These are phyloP conservation scores for Cystobasidium tubakii DNA, from an alignment of 768 basidiomycete species.

Conservation along the genomic window DNA sequence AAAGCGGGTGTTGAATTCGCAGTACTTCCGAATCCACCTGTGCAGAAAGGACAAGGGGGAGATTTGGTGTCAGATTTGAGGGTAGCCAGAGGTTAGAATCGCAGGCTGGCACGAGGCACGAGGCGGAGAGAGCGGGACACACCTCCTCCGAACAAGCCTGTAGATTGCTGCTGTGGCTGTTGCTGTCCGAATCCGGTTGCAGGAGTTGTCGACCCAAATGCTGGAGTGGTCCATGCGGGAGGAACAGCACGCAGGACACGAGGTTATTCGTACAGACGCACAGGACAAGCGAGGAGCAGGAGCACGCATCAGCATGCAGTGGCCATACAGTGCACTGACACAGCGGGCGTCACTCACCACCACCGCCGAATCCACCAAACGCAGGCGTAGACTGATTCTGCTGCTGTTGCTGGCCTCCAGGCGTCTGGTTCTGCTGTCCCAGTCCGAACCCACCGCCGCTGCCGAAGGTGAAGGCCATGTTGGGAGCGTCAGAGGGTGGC, in stretches of 20 bases:
- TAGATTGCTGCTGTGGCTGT: constrained; percentile 18
- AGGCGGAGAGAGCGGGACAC: no score
- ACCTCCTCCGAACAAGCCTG: background rate
- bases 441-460: background rate
- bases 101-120: no score
- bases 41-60: background rate
- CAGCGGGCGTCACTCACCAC: background rate
- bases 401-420: background rate
- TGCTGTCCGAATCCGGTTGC: constrained; percentile 18
- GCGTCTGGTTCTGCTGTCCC: constrained; percentile 19
- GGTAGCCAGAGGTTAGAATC: no score
- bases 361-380: background rate
- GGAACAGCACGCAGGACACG: background rate
- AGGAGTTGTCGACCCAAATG: background rate
- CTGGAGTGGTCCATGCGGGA: background rate
- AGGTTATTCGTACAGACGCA: no score
- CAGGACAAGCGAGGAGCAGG: no score
- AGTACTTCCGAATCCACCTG: constrained; percentile 39
- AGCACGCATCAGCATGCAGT: no score
- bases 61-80: background rate
- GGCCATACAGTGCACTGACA: no score
- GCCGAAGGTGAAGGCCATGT: background rate
- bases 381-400: background rate
- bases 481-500: no score
- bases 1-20: constrained; percentile 28